Percentiles rank a stretch among this genome's conserved stretches.
Conservation (phyloP, 805 yeast species). For the Pichia thaimueangensis region DNA sequence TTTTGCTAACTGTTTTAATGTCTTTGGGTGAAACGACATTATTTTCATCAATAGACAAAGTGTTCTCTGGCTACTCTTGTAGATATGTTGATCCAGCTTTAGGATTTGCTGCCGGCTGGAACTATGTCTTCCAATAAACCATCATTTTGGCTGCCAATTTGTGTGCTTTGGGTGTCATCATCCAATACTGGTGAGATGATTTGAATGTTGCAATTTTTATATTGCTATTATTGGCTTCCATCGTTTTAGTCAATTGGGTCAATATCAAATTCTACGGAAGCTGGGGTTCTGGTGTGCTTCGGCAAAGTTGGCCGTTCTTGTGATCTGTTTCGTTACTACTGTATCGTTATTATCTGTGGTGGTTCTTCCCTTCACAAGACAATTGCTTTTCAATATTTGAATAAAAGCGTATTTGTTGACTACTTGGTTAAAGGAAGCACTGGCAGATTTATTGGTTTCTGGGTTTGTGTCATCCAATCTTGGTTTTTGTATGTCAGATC, state of each 20-base stretch:
- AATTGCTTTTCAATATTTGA: slow-evolving; percentile 31
- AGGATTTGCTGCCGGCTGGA: slow-evolving; percentile 44
- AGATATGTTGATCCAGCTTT: slow-evolving; percentile 41
- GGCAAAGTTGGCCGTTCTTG: slow-evolving; percentile 36
- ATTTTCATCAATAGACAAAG: slow-evolving; percentile 42
- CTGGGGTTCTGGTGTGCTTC: slow-evolving; percentile 41
- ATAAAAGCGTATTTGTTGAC: slow-evolving; percentile 28
- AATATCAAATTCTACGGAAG: slow-evolving; percentile 42
- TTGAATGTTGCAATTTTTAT: slow-evolving; percentile 41
- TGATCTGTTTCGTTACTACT: slow-evolving; percentile 30
- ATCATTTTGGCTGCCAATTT: slow-evolving; percentile 43
- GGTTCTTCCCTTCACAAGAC: slow-evolving; percentile 42
- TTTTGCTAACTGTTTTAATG: slow-evolving; percentile 36
- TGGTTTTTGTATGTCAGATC: slow-evolving; percentile 43
- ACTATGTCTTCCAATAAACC: slow-evolving; percentile 41
- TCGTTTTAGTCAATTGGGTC: slow-evolving; percentile 36
- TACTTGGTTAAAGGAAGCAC: slow-evolving; percentile 35
- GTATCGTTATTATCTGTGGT: slow-evolving; percentile 38
- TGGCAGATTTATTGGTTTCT: slow-evolving; percentile 42
- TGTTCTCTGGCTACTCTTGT: slow-evolving; percentile 41
- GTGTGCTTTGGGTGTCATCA: slow-evolving; percentile 39
- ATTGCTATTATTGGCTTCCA: slow-evolving; percentile 36
- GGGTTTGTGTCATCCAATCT: slow-evolving; percentile 35
- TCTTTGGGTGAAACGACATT: slow-evolving; percentile 43
- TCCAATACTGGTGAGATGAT: slow-evolving; percentile 44